phyloP scores from a whole-genome alignment of 345 rosid species.

The Citrus glauca region DNA sequence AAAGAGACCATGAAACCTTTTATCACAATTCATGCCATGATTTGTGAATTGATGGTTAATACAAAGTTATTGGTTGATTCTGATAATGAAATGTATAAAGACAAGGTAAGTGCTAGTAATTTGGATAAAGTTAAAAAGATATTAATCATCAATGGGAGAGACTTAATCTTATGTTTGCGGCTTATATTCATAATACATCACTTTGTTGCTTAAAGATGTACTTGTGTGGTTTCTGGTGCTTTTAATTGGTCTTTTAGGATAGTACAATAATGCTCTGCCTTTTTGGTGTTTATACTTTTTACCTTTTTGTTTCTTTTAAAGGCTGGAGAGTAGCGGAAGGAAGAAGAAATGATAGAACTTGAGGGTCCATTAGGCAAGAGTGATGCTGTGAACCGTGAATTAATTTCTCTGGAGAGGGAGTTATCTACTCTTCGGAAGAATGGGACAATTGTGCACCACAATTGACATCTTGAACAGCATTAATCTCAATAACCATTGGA shows the following conservation, averaged over 20 bases:
- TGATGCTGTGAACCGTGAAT: constrained; percentile 67
- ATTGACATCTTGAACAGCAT: too few relatives aligned
- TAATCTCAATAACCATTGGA: too few relatives aligned
- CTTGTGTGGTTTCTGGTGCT: background rate
- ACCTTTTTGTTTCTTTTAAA: constrained; percentile 20
- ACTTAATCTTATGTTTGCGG: background rate
- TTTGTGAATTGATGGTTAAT: background rate
- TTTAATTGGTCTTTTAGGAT: background rate
- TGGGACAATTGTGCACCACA: constrained; percentile 31
- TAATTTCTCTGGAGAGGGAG: constrained; percentile 80
- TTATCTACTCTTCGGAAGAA: constrained; percentile 63
- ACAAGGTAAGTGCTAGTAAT: background rate
- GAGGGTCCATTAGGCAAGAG: constrained; percentile 86
- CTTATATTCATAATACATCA: background rate
- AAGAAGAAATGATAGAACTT: constrained; percentile 89
- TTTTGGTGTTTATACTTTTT: background rate
- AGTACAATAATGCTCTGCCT: background rate
- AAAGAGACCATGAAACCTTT: background rate
- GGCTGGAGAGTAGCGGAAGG: constrained; percentile 69
- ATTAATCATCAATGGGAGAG: background rate
- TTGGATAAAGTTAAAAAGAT: background rate
- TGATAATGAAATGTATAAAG: background rate
- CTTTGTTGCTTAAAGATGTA: background rate
- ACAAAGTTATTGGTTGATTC: background rate
- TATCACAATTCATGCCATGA: background rate